Conservation (phyloP, 371 early-diverging fungal species). For the Mucor lusitanicus region DNA sequence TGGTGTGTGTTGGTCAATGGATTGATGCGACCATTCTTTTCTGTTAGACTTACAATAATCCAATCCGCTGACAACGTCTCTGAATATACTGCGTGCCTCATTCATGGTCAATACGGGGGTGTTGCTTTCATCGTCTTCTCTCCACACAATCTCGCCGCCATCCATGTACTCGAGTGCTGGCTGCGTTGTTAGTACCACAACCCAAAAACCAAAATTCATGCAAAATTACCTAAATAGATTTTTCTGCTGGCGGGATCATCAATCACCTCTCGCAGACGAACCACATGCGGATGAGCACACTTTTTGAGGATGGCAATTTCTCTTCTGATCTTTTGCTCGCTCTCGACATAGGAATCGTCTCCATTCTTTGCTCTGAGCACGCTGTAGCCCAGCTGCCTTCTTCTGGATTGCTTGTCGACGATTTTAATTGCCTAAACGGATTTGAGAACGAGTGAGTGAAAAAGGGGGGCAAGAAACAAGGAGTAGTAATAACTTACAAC, state of each 20-base stretch:
- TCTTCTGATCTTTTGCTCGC: conserved; percentile 84
- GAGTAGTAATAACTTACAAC: conserved; percentile 52
- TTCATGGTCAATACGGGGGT: conserved; percentile 62
- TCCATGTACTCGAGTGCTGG: conserved; percentile 84
- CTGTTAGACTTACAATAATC: conserved; percentile 68
- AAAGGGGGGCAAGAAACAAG: not conserved
- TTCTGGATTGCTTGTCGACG: conserved; percentile 71
- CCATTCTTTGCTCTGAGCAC: conserved; percentile 18
- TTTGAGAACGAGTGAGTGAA: not conserved
- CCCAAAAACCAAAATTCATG: conserved; percentile 4
- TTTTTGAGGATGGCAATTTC: conserved; percentile 95
- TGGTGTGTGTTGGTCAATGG: not conserved
- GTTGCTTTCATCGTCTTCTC: conserved; percentile 51
- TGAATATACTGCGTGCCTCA: conserved; percentile 74
- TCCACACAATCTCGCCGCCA: conserved; percentile 90
- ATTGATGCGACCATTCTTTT: not conserved
- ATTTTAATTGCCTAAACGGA: conserved; percentile 78
- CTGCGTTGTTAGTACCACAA: not conserved
- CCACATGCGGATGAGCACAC: conserved; percentile 89
- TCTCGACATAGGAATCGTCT: conserved; percentile 26
- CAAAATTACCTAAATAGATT: conserved; percentile 74
- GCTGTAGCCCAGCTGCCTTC: conserved; percentile 60
- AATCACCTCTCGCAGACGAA: conserved; percentile 89
- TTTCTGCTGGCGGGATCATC: conserved; percentile 88
- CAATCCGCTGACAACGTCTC: conserved; percentile 86